Evolutionary conservation across 192 early-diverging fungal genomes (phyloP).

Genomic region (Coemansia sp.): DNA sequence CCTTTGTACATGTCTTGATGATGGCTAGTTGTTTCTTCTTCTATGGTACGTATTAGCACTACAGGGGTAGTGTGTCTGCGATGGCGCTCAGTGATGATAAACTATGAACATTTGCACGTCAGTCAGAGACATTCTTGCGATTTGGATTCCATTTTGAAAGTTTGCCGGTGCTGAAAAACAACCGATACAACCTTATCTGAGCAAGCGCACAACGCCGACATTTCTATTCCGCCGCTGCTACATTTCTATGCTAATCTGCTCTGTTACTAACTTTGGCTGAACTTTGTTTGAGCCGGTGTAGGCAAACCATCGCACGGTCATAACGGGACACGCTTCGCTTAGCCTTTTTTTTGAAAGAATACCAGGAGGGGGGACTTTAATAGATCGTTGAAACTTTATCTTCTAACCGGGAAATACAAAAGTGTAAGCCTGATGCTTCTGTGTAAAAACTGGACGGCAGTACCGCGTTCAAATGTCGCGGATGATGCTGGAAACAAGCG

Average conservation of each 20-base stretch:
- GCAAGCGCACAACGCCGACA: not conserved
- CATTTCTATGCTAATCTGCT: too few relatives aligned
- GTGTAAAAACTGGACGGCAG: not conserved
- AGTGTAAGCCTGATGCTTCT: not conserved
- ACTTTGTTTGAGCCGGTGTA: too few relatives aligned
- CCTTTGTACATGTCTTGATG: not conserved
- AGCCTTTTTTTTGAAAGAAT: too few relatives aligned
- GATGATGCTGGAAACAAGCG: conserved; percentile 42
- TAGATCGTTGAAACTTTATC: too few relatives aligned
- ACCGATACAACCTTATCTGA: conserved; percentile 35
- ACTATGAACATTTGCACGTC: conserved; percentile 53
- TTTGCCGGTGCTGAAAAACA: conserved; percentile 30
- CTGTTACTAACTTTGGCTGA: too few relatives aligned
- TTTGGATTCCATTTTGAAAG: not conserved
- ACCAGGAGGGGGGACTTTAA: too few relatives aligned
- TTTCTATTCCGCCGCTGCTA: not conserved
- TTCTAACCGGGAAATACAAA: not conserved
- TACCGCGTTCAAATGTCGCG: not conserved
- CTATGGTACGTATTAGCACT: not conserved
- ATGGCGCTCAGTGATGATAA: conserved; percentile 36
- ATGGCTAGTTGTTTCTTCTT: not conserved
- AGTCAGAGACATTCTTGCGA: conserved; percentile 28
- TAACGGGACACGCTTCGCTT: too few relatives aligned
- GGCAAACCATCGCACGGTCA: too few relatives aligned
- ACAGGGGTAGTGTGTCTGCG: too few relatives aligned